Percentiles rank a stretch among this genome's conserved stretches.
Conservation (phyloP, 108 stramenopile species). For the Pseudonitzschia delicatissima region DNA sequence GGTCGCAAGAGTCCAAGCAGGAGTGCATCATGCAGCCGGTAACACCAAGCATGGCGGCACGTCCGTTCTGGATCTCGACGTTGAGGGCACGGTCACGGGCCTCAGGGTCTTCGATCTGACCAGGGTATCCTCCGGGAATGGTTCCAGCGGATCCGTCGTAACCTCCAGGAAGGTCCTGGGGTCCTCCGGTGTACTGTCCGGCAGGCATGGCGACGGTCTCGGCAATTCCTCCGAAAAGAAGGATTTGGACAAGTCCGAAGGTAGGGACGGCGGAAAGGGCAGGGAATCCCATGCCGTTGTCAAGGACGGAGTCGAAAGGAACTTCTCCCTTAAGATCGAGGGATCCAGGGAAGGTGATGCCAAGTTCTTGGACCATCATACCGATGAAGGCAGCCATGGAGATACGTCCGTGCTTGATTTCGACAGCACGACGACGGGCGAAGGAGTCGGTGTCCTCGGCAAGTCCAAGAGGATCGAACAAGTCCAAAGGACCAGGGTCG, state of each 20-base stretch:
- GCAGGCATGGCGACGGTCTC: conserved; percentile 46
- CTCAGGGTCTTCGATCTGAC: conserved; percentile 51
- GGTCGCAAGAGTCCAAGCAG: not conserved
- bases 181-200: conserved; percentile 36
- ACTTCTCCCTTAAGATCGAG: conserved; percentile 26
- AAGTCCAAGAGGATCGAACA: conserved; percentile 81
- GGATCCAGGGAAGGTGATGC: conserved; percentile 42
- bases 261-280: conserved; percentile 35
- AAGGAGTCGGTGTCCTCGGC: conserved; percentile 41
- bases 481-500: conserved; percentile 59
- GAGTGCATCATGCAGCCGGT: conserved; percentile 63
- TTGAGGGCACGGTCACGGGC: conserved; percentile 57
- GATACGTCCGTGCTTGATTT: no score
- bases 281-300: conserved; percentile 21
- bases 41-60: no score
- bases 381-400: conserved; percentile 70
- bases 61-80: conserved; percentile 86
- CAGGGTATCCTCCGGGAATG: conserved; percentile 38
- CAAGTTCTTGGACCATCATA: conserved; percentile 45
- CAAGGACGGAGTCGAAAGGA: conserved; percentile 5
- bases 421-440: conserved; percentile 41
- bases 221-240: conserved; percentile 45
- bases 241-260: conserved; percentile 43
- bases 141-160: conserved; percentile 52
- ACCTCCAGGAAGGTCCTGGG: not conserved